Base-by-base conservation (phyloP, 495 filamentous ascomycete species). In the Paragyromitra xinjiangensis region DNA sequence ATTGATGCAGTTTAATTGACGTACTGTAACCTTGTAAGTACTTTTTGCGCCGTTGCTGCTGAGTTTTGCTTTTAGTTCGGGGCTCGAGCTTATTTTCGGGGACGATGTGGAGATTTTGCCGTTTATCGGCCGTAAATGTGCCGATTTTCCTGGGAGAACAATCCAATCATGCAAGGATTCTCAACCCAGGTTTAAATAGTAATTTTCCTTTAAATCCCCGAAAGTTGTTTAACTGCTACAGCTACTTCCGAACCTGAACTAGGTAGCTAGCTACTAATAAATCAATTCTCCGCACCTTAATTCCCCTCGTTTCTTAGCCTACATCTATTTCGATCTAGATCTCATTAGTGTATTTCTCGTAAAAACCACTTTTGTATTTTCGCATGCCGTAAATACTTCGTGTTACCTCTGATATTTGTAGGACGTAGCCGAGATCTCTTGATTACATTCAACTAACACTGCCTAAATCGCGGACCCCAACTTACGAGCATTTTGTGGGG, bases 111-210 rank as follows among this genome's bases (percentile, higher is more conserved):
- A 8, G 3, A 63, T 40, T 4, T 29, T 44, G 61, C 69, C 69
- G 69, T 24, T 69, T 19, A 51, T 74, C 71, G 71, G 71, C 71
- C 44, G 16, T 39, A 61, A 68, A 74, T 74, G 64, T 68, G 44
- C 71, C 71, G 71, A 64, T 34, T 34, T 34, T 34, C 29, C 29
- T 34, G 29, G 29, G 29, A 34, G 58, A 12, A 26, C 1, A 24
- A 40, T 64, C 11, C 2, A 45, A n/a, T 37, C 26, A 26, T 19
- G 34, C 63, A 48, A 37, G 69, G 34, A 34, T 37, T 64, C 29
- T 55, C 22, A 55, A 56, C 22, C 45, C 59, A 12, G 59, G 69
- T 55, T 71, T 24, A 64, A 22, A 42, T 16, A 67, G 2, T 5
- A 44, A 12, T 39, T 8, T n/a, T 53, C 53, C 26, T 55, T 11